Evolutionary conservation across 768 basidiomycete species (phyloP), one percentile per base, ranked within the genome.

Genomic region (Suillus cothurnatus): DNA sequence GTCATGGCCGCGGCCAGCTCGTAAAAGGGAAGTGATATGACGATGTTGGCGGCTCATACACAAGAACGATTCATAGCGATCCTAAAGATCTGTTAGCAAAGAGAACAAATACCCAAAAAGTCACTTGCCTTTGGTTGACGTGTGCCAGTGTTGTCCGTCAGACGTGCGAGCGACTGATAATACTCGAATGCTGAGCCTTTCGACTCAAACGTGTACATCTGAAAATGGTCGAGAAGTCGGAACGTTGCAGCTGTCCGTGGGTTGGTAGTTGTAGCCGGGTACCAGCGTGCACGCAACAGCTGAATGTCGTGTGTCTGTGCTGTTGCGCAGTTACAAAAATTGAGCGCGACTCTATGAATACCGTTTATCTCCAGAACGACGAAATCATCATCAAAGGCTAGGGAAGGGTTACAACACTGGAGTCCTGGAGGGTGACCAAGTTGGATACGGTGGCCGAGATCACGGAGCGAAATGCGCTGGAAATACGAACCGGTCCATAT

Each of bases 221-320:
- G 69, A 52, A 74, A 76, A 11, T 47, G 56, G 5, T 75, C 61
- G 1, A 79, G 68, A 7, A 74, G 57, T 0, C 34, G 28, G 50
- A 78, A 71, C 3, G 75, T 74, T 6, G 76, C 74, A 11, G 71
- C 72, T 0, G 75, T 72, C 50, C 70, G 69, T 1, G 74, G 76
- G 7, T 66, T 26, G 12, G 55, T 63, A 12, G 66, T 58, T 0
- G 76, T 69, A 2, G 68, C 47, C 9, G 68, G 66, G 49, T 67
- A 64, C 63, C n/a, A 62, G 5, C 69, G 26, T 6, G 63, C 55
- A 7, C 36, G 66, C 12, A 69, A 56, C 0, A 69, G 63, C 31
- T 69, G 68, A 19, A 58, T 64, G 12, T 53, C 26, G 21, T 64
- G 61, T 8, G 62, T 38, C 1, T 64, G 63, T 4, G 63, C 65